A percentile compares a stretch with the other conserved stretches of the same genome.
These are phyloP conservation scores for Otatea glauca DNA, from an alignment of 176 grass and related monocot species.

Conservation along the genomic window DNA sequence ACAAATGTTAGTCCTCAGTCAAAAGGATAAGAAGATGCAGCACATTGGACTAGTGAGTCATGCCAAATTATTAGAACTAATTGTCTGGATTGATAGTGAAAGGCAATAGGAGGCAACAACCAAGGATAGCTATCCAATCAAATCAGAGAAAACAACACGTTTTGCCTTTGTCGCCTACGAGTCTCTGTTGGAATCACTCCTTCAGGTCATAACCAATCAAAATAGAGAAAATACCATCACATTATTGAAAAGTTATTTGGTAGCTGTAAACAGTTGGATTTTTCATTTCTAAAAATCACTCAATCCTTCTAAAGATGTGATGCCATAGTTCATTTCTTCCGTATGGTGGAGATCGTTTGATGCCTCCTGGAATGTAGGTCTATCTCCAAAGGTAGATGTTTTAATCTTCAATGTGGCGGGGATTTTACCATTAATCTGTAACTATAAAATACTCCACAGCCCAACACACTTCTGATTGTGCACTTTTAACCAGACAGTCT, in stretches of 20 bases:
- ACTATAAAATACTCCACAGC: neutral
- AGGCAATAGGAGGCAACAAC: conserved; percentile 14
- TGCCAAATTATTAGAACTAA: neutral
- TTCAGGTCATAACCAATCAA: neutral
- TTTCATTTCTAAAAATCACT: conserved; percentile 14
- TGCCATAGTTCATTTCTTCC: conserved; percentile 15
- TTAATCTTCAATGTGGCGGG: neutral
- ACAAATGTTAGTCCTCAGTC: neutral
- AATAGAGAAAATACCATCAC: neutral
- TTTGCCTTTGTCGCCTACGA: conserved; percentile 8
- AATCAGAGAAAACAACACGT: neutral
- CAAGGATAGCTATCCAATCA: conserved; percentile 10
- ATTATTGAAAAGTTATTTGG: neutral
- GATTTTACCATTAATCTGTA: neutral
- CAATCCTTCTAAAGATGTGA: neutral
- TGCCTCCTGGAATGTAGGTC: neutral
- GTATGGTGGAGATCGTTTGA: neutral
- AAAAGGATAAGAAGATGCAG: neutral
- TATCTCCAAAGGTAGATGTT: conserved; percentile 1
- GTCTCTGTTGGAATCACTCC: neutral
- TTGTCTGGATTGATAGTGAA: conserved; percentile 29
- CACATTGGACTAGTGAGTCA: neutral
- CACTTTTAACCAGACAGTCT: neutral
- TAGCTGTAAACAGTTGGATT: conserved; percentile 1
- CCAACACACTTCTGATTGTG: conserved; percentile 12